A percentile compares a stretch with the other conserved stretches of the same genome.
phyloP scores from a whole-genome alignment of 768 basidiomycete species.

The Chalciporus chontae region DNA sequence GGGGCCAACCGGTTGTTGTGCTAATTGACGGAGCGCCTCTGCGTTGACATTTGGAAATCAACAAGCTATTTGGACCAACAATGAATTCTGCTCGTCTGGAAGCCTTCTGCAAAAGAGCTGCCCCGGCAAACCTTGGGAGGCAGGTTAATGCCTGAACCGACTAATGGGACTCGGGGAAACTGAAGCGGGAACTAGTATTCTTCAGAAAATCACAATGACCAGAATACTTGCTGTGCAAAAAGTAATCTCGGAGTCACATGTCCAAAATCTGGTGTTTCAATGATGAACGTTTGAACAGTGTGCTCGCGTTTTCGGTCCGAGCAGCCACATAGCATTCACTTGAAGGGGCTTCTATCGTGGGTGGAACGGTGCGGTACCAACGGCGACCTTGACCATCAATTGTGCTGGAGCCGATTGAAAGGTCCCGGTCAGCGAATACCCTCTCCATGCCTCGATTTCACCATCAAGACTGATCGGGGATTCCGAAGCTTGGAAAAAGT shows the following conservation, averaged over 20 bases:
- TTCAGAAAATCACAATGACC: too few relatives aligned
- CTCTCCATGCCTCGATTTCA: not conserved
- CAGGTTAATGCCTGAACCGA: constrained; percentile 33
- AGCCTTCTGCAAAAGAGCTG: constrained; percentile 42
- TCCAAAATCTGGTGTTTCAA: not conserved
- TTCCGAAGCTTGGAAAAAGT: not conserved
- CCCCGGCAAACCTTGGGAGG: constrained; percentile 41
- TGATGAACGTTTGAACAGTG: too few relatives aligned
- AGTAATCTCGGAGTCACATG: not conserved
- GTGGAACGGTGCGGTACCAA: not conserved
- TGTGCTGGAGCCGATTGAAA: not conserved
- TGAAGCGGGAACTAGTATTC: constrained; percentile 20
- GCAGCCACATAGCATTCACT: not conserved
- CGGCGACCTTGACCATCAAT: not conserved
- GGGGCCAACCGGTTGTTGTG: too few relatives aligned
- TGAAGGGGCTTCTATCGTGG: not conserved
- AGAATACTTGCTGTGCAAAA: not conserved
- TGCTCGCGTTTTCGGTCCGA: not conserved
- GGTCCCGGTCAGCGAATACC: not conserved
- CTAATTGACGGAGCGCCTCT: constrained; percentile 34
- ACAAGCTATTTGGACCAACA: constrained; percentile 41
- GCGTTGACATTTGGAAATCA: constrained; percentile 40
- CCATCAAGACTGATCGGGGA: not conserved
- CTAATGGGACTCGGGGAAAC: constrained; percentile 35
- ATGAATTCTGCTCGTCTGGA: constrained; percentile 36